Percentiles rank a stretch among this genome's conserved stretches.
Conservation (phyloP, 176 grass and related monocot species). For the Thinopyrum elongatum region DNA sequence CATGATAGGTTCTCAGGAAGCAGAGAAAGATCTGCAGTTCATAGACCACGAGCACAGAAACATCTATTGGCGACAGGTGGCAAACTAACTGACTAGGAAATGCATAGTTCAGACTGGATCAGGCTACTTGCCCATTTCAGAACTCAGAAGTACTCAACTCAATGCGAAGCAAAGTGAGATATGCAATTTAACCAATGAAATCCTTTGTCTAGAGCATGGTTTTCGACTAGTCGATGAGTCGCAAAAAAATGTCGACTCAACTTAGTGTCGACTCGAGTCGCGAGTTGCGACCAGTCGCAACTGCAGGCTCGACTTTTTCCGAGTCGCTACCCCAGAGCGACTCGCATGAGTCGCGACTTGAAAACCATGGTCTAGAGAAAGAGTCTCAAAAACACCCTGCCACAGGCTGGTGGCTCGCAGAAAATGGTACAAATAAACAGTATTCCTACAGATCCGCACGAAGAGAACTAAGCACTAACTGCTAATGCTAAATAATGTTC, state of each 20-base stretch:
- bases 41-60: background rate
- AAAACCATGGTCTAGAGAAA: background rate
- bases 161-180: slow-evolving; percentile 5
- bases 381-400: background rate
- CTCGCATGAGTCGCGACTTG: too few relatives aligned
- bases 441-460: background rate
- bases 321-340: too few relatives aligned
- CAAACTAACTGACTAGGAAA: background rate
- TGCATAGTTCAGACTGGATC: background rate
- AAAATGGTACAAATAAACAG: background rate
- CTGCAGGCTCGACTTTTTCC: too few relatives aligned
- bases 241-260: too few relatives aligned
- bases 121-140: background rate
- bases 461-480: background rate
- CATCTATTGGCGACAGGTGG: background rate
- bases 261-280: too few relatives aligned
- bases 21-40: background rate
- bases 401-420: background rate
- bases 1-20: background rate
- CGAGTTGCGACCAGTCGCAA: too few relatives aligned
- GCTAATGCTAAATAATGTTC: background rate
- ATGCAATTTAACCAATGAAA: background rate
- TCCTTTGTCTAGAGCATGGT: too few relatives aligned
- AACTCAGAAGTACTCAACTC: too few relatives aligned
- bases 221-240: too few relatives aligned